A percentile compares a stretch with the other conserved stretches of the same genome.
These are phyloP conservation scores for Yarrowia keelungensis DNA, from an alignment of 805 yeast species.

Conservation along the genomic window DNA sequence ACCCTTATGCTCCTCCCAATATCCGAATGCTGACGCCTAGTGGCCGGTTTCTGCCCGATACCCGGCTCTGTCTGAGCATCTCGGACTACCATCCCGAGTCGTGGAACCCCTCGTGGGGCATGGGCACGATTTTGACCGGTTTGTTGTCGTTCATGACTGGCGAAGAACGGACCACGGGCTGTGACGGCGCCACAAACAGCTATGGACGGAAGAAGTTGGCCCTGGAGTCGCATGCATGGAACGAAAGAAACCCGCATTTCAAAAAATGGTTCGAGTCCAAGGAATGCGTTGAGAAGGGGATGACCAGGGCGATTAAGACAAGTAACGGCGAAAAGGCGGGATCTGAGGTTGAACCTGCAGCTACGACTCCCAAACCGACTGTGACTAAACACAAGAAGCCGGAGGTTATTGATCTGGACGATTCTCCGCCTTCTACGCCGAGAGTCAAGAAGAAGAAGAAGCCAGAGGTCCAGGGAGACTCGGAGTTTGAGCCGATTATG, in stretches of 20 bases:
- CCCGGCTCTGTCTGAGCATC: constrained; percentile 87
- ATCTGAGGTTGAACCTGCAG: too few species aligned
- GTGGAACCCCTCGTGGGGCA: constrained; percentile 98
- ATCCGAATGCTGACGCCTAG: constrained; percentile 85
- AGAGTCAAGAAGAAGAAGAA: constrained; percentile 32
- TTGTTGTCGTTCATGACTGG: constrained; percentile 91
- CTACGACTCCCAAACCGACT: too few species aligned
- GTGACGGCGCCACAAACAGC: constrained; percentile 59
- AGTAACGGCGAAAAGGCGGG: neutral
- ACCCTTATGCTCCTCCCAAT: constrained; percentile 89
- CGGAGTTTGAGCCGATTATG: constrained; percentile 29
- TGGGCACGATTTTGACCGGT: constrained; percentile 85
- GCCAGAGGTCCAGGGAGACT: constrained; percentile 14
- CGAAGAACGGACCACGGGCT: constrained; percentile 81
- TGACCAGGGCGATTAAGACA: neutral
- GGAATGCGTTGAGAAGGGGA: neutral
- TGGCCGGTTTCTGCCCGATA: constrained; percentile 68
- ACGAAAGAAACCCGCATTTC: constrained; percentile 46
- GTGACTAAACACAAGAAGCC: neutral
- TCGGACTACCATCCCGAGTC: constrained; percentile 93
- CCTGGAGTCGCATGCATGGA: constrained; percentile 66
- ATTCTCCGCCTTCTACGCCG: constrained; percentile 7
- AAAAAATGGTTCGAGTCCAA: constrained; percentile 7
- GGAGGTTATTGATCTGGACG: constrained; percentile 27
- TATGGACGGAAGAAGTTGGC: constrained; percentile 68